phyloP scores from a whole-genome alignment of 169 alveolate species.

The Plasmodium chabaudi region DNA sequence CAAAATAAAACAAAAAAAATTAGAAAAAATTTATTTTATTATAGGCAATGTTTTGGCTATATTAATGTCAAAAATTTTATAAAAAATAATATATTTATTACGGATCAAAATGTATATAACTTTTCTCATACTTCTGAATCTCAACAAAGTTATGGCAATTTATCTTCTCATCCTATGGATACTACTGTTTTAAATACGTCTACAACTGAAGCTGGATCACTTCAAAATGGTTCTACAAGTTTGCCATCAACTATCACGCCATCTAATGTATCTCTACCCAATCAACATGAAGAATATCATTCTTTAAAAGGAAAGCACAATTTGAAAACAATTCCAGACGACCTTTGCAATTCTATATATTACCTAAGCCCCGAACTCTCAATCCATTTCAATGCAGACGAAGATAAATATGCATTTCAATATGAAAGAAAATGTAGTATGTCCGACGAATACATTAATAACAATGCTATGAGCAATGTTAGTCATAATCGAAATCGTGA shows the following conservation, averaged over 20 bases:
- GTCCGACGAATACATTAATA: too few relatives aligned
- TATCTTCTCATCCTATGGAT: background rate
- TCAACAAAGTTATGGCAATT: background rate
- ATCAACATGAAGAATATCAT: background rate
- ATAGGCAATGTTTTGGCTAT: slow-evolving; percentile 49
- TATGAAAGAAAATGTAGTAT: background rate
- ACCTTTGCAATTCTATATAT: slow-evolving; percentile 42
- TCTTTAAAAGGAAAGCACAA: too few relatives aligned
- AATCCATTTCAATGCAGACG: slow-evolving; percentile 4
- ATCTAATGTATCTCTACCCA: background rate
- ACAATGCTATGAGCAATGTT: too few relatives aligned
- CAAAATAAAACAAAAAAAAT: slow-evolving; percentile 68
- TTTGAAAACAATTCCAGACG: background rate
- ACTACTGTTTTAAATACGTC: background rate
- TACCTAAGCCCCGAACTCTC: slow-evolving; percentile 38
- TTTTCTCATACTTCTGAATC: background rate
- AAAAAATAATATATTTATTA: slow-evolving; percentile 48
- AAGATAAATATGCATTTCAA: slow-evolving; percentile 32
- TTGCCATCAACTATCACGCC: too few relatives aligned
- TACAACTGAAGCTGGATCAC: background rate
- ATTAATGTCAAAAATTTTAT: slow-evolving; percentile 51
- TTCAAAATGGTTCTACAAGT: background rate
- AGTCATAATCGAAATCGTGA: slow-evolving; percentile 9
- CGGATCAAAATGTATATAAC: slow-evolving; percentile 32
- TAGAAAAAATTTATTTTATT: slow-evolving; percentile 34